Base-by-base conservation (phyloP, 2,329 filamentous ascomycete species). In the Hymenoscyphus repandus region DNA sequence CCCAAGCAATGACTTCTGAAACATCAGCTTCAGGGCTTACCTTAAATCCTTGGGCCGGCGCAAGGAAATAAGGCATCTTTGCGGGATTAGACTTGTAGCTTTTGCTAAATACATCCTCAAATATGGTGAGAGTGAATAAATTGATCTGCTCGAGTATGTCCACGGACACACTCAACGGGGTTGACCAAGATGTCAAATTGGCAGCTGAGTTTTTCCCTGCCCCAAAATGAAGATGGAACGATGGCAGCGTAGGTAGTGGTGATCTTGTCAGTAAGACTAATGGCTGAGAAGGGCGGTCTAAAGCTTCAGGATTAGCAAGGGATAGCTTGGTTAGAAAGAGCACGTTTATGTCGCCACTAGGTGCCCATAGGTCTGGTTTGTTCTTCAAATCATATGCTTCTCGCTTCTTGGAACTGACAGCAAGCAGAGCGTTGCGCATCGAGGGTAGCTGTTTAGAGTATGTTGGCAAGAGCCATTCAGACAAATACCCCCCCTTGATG, bases 31-130 rank as follows among this genome's bases (percentile, higher is more conserved):
- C 33, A 10, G 34, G 27, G 13, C 43, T 40, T 27, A 52, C 20
- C 12, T 41, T 2, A 27, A 44, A 51, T 54, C 39, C 15, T 45
- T 60, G 12, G 75, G 57, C n/a, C 5, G 93, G 92, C 0, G 83
- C 86, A 12, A 96, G 64, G 72, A 90, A 96, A 67, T 96, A 99
- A 0, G 90, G 85, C 65, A 96, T 78, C 27, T 84, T 81, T 1
- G 75, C 68, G 0, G 74, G 59, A 13, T 82, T 74, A 0, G 79
- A 72, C 44, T 87, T 82, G 61, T 89, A 99, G 2, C 76, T 75
- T 66, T 99, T 99, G 67, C 90, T 92, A 71, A 96, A 97, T 0
- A 96, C 73, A 59, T 97, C 90, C 13, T 80, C 72, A 66, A 95
- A 96, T 0, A 95, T 68, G 4, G 78, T 76, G 37, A 95, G 70